Conservation (phyloP, 371 early-diverging fungal genomes). For the Mortierella sp. region DNA sequence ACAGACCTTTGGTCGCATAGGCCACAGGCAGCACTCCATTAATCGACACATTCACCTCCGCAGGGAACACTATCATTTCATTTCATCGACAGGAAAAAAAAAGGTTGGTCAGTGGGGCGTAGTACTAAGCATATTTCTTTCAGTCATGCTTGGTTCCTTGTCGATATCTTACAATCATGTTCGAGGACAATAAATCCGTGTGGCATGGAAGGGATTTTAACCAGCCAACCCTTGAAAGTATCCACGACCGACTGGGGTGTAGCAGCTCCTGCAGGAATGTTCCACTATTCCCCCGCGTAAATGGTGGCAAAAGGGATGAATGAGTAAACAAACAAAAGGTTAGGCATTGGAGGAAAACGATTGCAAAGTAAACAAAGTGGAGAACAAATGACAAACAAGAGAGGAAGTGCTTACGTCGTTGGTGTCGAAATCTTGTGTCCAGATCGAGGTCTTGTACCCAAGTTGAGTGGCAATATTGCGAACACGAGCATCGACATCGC, state of each 20-base stretch:
- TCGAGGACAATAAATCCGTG: constrained; percentile 57
- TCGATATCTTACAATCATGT: constrained; percentile 31
- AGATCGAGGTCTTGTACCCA: constrained; percentile 62
- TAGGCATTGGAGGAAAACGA: not conserved
- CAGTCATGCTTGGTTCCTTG: not conserved
- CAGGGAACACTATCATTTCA: constrained; percentile 31
- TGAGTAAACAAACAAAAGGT: not conserved
- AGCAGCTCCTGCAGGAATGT: constrained; percentile 29
- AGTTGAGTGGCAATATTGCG: constrained; percentile 73
- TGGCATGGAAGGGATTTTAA: constrained; percentile 45
- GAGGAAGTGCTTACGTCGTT: constrained; percentile 27
- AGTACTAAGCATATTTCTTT: not conserved
- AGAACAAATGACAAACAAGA: not conserved
- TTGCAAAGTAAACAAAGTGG: not conserved
- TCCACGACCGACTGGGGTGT: constrained; percentile 40
- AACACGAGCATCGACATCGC: constrained; percentile 77
- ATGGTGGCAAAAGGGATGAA: not conserved
- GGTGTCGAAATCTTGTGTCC: constrained; percentile 59
- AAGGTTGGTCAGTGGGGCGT: no score
- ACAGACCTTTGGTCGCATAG: constrained; percentile 29
- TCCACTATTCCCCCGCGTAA: constrained; percentile 28
- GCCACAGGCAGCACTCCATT: constrained; percentile 44
- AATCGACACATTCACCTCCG: constrained; percentile 45
- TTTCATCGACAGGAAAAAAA: constrained; percentile 3
- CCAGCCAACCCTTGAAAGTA: constrained; percentile 50